Evolutionary conservation across 805 yeast genomes (phyloP).

Genomic region (Osmozyma mogii): DNA sequence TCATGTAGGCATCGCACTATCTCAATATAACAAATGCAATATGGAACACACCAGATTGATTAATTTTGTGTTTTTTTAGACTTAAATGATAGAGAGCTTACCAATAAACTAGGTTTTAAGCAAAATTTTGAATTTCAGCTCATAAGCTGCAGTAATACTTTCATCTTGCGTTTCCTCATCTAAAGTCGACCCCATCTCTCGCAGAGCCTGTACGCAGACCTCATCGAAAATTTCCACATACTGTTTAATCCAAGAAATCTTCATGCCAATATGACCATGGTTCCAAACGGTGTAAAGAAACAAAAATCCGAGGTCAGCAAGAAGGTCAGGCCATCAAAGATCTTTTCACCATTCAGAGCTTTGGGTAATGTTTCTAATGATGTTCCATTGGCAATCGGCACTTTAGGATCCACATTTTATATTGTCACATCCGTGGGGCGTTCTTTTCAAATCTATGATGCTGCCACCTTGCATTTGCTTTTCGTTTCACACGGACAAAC

Average conservation of each 20-base stretch:
- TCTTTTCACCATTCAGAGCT: slow-evolving; percentile 80
- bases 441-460: slow-evolving; percentile 90
- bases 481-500: slow-evolving; percentile 83
- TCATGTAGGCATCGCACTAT: no score
- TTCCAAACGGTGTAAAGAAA: no score
- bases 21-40: no score
- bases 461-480: slow-evolving; percentile 70
- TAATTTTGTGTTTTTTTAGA: no score
- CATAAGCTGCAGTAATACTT: no score
- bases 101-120: no score
- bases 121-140: no score
- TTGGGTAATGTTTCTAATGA: slow-evolving; percentile 86
- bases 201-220: slow-evolving; percentile 9
- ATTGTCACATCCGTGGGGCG: slow-evolving; percentile 86
- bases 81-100: no score
- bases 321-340: slow-evolving; percentile 23
- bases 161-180: no score
- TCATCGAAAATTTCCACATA: slow-evolving; percentile 6
- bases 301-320: slow-evolving; percentile 17
- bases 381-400: slow-evolving; percentile 80
- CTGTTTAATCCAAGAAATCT: slow-evolving; percentile 14
- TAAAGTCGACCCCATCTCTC: no score
- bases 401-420: slow-evolving; percentile 80
- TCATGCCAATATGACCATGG: no score
- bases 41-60: no score